Percentiles rank a stretch among this genome's conserved stretches.
Conservation (phyloP, 495 filamentous ascomycete species). For the Penicillium diatomitis region DNA sequence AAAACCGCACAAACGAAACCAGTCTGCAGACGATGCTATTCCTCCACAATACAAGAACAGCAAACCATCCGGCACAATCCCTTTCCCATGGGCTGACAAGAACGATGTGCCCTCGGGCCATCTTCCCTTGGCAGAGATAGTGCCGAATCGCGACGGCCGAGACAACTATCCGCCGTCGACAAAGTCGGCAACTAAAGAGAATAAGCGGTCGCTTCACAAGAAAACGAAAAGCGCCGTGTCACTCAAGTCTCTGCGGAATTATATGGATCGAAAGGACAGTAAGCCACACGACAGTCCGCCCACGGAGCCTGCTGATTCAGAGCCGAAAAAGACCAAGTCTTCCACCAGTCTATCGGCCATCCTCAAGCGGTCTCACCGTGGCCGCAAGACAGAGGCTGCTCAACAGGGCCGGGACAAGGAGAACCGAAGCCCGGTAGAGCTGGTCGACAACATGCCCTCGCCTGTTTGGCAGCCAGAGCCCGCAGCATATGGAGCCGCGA, state of each 20-base stretch:
- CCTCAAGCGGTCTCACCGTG: constrained; percentile 35
- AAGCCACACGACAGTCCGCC: constrained; percentile 33
- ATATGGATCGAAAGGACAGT: constrained; percentile 45
- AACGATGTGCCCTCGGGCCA: constrained; percentile 14
- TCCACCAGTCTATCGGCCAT: constrained; percentile 63
- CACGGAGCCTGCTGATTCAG: constrained; percentile 28
- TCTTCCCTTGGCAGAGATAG: constrained; percentile 30
- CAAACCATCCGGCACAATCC: constrained; percentile 11
- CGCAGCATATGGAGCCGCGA: constrained; percentile 32
- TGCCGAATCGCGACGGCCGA: constrained; percentile 28
- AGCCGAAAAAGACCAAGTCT: constrained; percentile 78
- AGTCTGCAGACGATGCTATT: constrained; percentile 30
- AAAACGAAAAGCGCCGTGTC: constrained; percentile 60
- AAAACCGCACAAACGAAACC: constrained; percentile 32
- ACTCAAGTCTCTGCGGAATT: constrained; percentile 48
- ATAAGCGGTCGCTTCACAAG: constrained; percentile 43
- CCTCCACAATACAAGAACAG: constrained; percentile 10
- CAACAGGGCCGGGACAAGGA: constrained; percentile 62
- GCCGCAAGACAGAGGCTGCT: constrained; percentile 28
- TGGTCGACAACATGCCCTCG: constrained; percentile 44
- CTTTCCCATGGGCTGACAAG: constrained; percentile 21
- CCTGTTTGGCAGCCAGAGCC: constrained; percentile 73
- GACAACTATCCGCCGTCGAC: constrained; percentile 13
- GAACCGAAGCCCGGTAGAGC: constrained; percentile 50
- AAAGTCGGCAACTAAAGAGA: constrained; percentile 18